Conservation (phyloP, 2,329 filamentous ascomycete species). For the Penicillium occitanis region DNA sequence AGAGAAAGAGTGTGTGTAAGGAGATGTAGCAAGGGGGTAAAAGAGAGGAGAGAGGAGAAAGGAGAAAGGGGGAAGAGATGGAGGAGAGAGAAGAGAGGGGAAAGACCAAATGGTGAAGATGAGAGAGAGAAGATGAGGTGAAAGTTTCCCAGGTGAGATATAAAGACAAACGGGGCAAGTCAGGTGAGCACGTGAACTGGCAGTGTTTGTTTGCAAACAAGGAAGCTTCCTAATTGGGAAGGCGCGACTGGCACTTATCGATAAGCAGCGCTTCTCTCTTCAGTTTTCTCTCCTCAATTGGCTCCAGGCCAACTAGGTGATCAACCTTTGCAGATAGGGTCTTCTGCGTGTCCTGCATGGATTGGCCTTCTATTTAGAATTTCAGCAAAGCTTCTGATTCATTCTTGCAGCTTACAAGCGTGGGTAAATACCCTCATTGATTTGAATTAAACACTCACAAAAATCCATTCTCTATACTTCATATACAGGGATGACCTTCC, state of each 20-base stretch:
- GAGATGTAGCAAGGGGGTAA: background rate
- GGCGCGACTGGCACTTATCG: background rate
- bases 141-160: background rate
- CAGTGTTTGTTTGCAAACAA: background rate
- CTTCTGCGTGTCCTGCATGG: too few species aligned
- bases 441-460: background rate
- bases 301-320: too few species aligned
- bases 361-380: too few species aligned
- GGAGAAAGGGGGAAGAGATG: too few species aligned
- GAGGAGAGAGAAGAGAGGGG: background rate
- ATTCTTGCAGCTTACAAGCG: too few species aligned
- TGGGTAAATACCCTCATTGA: too few species aligned
- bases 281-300: too few species aligned
- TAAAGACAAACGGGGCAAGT: background rate
- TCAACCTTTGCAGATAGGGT: too few species aligned
- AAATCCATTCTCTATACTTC: background rate
- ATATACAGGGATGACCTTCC: background rate
- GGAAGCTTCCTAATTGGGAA: conserved; percentile 2
- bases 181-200: background rate
- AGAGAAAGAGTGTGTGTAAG: background rate
- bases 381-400: too few species aligned
- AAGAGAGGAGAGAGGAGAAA: background rate
- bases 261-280: background rate
- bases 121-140: background rate
- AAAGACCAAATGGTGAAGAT: background rate